A percentile compares a stretch with the other conserved stretches of the same genome.
Conservation (phyloP, 305 asterid genomes). For the Fraxinus greggii region DNA sequence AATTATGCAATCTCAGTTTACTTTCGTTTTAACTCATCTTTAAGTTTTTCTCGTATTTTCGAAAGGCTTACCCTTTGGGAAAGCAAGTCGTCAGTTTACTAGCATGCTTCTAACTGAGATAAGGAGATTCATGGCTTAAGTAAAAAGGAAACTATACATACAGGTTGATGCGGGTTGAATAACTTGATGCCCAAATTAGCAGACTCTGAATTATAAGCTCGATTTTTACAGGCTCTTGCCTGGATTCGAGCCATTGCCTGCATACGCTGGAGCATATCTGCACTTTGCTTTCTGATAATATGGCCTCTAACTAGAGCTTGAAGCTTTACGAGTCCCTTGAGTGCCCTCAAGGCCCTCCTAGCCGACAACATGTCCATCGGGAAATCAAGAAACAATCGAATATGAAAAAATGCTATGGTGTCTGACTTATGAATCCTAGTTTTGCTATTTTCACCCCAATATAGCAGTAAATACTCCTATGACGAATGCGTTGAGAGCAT, state of each 20-base stretch:
- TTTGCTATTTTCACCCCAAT: background rate
- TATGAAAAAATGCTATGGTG: background rate
- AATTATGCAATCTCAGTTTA: background rate
- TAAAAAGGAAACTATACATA: conserved; percentile 30
- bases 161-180: conserved; percentile 46
- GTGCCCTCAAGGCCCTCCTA: conserved; percentile 83
- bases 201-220: conserved; percentile 41
- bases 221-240: conserved; percentile 75
- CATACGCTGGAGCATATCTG: conserved; percentile 89
- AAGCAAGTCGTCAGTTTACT: background rate
- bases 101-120: background rate
- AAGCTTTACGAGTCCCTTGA: conserved; percentile 85
- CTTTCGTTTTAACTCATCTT: background rate
- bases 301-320: conserved; percentile 37
- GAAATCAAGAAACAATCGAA: background rate
- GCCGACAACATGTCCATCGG: conserved; percentile 45
- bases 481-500: background rate
- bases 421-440: background rate
- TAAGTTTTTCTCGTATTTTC: background rate
- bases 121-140: background rate
- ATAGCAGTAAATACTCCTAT: background rate
- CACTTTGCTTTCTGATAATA: conserved; percentile 79
- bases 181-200: conserved; percentile 29
- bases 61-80: background rate
- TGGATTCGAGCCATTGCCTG: conserved; percentile 95